These are phyloP conservation scores for Lactifluus hygrophoroides DNA, from an alignment of 768 basidiomycete genomes.

Conservation along the genomic window DNA sequence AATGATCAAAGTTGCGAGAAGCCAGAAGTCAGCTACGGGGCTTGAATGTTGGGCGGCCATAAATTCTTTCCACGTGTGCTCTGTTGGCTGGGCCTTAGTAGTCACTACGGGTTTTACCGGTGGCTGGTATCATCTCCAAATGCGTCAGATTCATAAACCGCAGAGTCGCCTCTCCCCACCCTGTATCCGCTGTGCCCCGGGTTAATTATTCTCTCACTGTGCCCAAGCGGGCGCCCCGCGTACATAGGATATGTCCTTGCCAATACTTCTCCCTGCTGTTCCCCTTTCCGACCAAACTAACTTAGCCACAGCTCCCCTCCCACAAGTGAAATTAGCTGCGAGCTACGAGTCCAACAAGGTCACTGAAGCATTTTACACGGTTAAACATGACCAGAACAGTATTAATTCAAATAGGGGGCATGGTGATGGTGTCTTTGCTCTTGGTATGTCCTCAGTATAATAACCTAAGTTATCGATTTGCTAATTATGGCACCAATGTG, in stretches of 20 bases:
- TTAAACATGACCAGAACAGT: background rate
- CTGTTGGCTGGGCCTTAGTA: no score
- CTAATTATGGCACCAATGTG: background rate
- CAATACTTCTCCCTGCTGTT: background rate
- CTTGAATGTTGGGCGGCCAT: no score
- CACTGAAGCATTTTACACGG: background rate
- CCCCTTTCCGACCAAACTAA: background rate
- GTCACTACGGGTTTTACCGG: no score
- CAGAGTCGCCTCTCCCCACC: no score
- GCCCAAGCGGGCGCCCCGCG: no score
- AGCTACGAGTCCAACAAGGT: background rate
- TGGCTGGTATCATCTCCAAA: no score
- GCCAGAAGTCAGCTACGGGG: no score
- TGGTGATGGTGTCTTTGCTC: no score
- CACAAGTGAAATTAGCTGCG: background rate
- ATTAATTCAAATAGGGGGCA: background rate
- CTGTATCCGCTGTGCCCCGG: background rate
- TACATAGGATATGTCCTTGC: background rate
- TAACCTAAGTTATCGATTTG: rapidly evolving
- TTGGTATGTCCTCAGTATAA: background rate
- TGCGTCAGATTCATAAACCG: background rate
- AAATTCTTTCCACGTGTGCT: no score
- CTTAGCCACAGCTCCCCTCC: background rate
- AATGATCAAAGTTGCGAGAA: no score
- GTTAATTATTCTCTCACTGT: background rate